These are phyloP conservation scores for Cronartium ribicola DNA, from an alignment of 1,284 basidiomycete species.

Conservation along the genomic window DNA sequence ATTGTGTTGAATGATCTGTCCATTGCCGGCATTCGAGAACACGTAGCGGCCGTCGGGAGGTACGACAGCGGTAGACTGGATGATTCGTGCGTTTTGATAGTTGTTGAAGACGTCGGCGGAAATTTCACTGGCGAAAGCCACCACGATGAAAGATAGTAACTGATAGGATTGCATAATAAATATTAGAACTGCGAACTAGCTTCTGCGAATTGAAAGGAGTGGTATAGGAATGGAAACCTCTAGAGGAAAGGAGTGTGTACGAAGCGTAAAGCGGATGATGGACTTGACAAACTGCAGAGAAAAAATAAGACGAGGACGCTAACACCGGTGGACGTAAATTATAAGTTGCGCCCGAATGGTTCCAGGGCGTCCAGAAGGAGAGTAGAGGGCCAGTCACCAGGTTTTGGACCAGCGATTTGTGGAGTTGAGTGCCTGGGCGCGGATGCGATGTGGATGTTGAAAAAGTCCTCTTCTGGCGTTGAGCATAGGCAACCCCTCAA, in stretches of 20 bases:
- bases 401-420: too few species aligned
- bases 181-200: background rate
- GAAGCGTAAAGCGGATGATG: too few species aligned
- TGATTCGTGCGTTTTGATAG: slow-evolving; percentile 28
- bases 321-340: too few species aligned
- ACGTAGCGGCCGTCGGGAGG: slow-evolving; percentile 28
- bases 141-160: background rate
- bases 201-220: background rate
- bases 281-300: too few species aligned
- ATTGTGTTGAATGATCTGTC: slow-evolving; percentile 32
- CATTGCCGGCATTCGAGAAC: slow-evolving; percentile 21
- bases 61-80: slow-evolving; percentile 29
- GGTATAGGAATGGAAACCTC: background rate
- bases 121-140: background rate
- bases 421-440: too few species aligned
- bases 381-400: too few species aligned
- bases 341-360: too few species aligned
- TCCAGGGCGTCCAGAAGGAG: too few species aligned
- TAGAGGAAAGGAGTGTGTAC: background rate
- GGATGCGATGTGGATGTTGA: too few species aligned
- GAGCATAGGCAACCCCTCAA: too few species aligned
- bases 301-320: too few species aligned
- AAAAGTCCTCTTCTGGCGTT: too few species aligned
- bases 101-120: slow-evolving; percentile 34
- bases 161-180: background rate